A percentile compares a stretch with the other conserved stretches of the same genome.
phyloP scores from a whole-genome alignment of 2,329 filamentous ascomycete species.

The Moelleriella libera region DNA sequence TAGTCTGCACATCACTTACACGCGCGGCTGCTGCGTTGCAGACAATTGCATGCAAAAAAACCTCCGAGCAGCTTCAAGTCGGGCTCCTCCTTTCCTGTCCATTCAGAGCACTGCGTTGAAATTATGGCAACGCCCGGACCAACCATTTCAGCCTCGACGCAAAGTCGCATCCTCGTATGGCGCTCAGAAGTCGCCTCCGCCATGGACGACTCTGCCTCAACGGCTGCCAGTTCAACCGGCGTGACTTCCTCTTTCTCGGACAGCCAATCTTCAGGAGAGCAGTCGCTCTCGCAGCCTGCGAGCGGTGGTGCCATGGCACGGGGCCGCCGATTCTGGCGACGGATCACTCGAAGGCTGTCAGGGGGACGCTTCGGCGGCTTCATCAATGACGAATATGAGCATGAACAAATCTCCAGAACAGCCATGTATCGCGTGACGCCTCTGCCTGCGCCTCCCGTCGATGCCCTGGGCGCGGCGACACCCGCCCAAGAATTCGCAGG shows the following conservation, averaged over 20 bases:
- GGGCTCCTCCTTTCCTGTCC: no score
- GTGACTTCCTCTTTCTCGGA: conserved; percentile 2
- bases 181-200: conserved; percentile 30
- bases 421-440: conserved; percentile 20
- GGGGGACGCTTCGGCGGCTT: conserved; percentile 4
- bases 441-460: conserved; percentile 2
- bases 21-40: no score
- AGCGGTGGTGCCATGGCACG: conserved; percentile 3
- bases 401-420: conserved; percentile 12
- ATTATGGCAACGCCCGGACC: background rate
- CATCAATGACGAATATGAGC: conserved; percentile 1
- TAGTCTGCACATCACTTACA: no score
- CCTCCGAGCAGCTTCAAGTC: no score
- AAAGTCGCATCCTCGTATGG: conserved; percentile 32
- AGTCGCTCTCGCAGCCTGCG: background rate
- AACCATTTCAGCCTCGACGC: conserved; percentile 4
- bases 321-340: conserved; percentile 10
- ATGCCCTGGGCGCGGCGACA: conserved; percentile 5
- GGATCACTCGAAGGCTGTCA: conserved; percentile 9
- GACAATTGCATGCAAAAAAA: no score
- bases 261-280: conserved; percentile 6
- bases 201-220: conserved; percentile 13
- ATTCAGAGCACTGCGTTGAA: background rate
- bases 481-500: conserved; percentile 5
- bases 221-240: conserved; percentile 12